Conservation (phyloP, 2,329 filamentous ascomycete genomes). For the Thelonectria rubi region DNA sequence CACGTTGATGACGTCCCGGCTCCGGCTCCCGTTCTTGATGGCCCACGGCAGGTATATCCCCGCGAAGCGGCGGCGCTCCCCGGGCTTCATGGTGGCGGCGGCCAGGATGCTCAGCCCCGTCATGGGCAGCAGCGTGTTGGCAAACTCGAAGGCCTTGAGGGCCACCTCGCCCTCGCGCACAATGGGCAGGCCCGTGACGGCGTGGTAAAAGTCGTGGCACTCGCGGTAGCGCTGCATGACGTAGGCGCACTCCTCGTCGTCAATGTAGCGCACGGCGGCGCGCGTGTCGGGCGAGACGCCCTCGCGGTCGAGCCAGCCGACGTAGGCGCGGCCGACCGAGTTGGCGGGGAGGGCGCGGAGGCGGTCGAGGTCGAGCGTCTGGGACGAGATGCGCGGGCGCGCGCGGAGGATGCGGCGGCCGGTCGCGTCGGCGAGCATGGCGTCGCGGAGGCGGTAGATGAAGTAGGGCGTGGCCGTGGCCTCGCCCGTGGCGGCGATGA, state of each 20-base stretch:
- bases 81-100: constrained; percentile 84
- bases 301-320: constrained; percentile 91
- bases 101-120: constrained; percentile 87
- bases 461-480: constrained; percentile 95
- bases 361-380: constrained; percentile 70
- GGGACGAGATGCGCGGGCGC: constrained; percentile 85
- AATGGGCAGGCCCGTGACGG: constrained; percentile 87
- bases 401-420: constrained; percentile 92
- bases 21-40: constrained; percentile 78
- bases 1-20: constrained; percentile 88
- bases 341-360: constrained; percentile 77
- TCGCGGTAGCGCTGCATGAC: constrained; percentile 98
- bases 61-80: constrained; percentile 80
- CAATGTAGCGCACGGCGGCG: constrained; percentile 84
- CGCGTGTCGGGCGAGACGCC: constrained; percentile 93
- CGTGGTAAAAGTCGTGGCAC: constrained; percentile 98
- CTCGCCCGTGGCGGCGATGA: constrained; percentile 94
- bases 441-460: constrained; percentile 87
- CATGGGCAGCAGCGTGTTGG: constrained; percentile 95
- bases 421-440: constrained; percentile 85
- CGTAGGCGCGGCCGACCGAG: constrained; percentile 84
- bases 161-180: constrained; percentile 96
- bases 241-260: constrained; percentile 95
- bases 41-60: constrained; percentile 89
- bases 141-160: constrained; percentile 97